These are phyloP conservation scores for Pythium pyrilobum DNA, from an alignment of 352 stramenopile genomes.

Conservation along the genomic window DNA sequence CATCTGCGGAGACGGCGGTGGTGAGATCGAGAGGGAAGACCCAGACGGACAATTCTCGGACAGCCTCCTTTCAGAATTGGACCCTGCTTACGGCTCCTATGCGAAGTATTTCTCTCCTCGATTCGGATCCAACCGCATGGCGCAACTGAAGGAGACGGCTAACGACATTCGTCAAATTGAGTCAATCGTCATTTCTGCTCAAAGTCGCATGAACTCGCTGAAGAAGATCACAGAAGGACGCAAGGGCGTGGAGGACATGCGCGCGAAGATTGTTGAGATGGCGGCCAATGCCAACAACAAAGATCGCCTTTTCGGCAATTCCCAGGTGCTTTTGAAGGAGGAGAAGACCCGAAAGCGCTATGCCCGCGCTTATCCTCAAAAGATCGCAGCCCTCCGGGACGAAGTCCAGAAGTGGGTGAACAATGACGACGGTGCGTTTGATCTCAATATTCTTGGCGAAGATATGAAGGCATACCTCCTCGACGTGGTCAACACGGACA, in stretches of 20 bases:
- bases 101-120: slow-evolving; percentile 21
- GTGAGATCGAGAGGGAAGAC: not conserved
- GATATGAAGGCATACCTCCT: slow-evolving; percentile 66
- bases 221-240: slow-evolving; percentile 78
- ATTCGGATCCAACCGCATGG: slow-evolving; percentile 34
- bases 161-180: slow-evolving; percentile 42
- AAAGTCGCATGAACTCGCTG: slow-evolving; percentile 60
- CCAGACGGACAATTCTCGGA: not conserved
- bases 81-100: slow-evolving; percentile 34
- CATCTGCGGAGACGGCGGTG: slow-evolving; percentile 14
- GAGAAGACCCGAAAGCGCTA: slow-evolving; percentile 71
- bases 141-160: slow-evolving; percentile 37
- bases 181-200: slow-evolving; percentile 37
- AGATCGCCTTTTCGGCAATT: slow-evolving; percentile 69
- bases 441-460: slow-evolving; percentile 64
- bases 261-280: slow-evolving; percentile 75
- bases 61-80: slow-evolving; percentile 54
- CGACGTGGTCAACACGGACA: slow-evolving; percentile 83
- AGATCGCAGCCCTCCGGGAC: slow-evolving; percentile 41
- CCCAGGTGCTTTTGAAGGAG: slow-evolving; percentile 64
- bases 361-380: slow-evolving; percentile 60
- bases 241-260: slow-evolving; percentile 61
- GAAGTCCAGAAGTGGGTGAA: slow-evolving; percentile 72
- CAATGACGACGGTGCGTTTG: slow-evolving; percentile 68
- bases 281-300: slow-evolving; percentile 65